A percentile compares a stretch with the other conserved stretches of the same genome.
Conservation (phyloP, 2,329 filamentous ascomycete species). For the Corinectria fuckeliana region DNA sequence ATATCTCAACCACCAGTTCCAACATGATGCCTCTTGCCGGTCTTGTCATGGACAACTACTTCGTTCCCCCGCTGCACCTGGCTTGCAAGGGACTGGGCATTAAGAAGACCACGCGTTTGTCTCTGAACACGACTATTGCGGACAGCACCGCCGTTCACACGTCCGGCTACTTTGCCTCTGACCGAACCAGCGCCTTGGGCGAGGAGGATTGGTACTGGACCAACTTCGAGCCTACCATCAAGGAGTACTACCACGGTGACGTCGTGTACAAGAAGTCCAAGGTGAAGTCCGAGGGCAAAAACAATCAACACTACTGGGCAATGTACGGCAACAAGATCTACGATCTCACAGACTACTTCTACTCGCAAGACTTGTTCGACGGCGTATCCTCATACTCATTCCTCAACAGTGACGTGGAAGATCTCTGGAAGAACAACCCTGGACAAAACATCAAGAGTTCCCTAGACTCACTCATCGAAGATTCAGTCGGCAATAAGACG, state of each 20-base stretch:
- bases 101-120: conserved; percentile 61
- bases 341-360: conserved; percentile 91
- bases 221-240: conserved; percentile 78
- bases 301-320: conserved; percentile 78
- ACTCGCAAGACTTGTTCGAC: conserved; percentile 69
- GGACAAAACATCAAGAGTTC: conserved; percentile 77
- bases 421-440: conserved; percentile 75
- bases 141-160: conserved; percentile 67
- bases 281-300: conserved; percentile 69
- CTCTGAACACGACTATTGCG: conserved; percentile 68
- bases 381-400: conserved; percentile 69
- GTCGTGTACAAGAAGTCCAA: conserved; percentile 72
- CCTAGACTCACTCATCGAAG: conserved; percentile 62
- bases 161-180: conserved; percentile 67
- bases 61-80: conserved; percentile 75
- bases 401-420: conserved; percentile 70
- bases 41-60: conserved; percentile 82
- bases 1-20: conserved; percentile 63
- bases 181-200: conserved; percentile 64
- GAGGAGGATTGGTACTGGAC: conserved; percentile 78
- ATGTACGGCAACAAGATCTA: conserved; percentile 79
- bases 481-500: conserved; percentile 58
- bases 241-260: conserved; percentile 85
- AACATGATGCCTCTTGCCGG: conserved; percentile 83
- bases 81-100: conserved; percentile 78